Percentiles rank a stretch among this genome's conserved stretches.
Conservation (phyloP, 768 basidiomycete species). For the Podaxis carcinomalis region DNA sequence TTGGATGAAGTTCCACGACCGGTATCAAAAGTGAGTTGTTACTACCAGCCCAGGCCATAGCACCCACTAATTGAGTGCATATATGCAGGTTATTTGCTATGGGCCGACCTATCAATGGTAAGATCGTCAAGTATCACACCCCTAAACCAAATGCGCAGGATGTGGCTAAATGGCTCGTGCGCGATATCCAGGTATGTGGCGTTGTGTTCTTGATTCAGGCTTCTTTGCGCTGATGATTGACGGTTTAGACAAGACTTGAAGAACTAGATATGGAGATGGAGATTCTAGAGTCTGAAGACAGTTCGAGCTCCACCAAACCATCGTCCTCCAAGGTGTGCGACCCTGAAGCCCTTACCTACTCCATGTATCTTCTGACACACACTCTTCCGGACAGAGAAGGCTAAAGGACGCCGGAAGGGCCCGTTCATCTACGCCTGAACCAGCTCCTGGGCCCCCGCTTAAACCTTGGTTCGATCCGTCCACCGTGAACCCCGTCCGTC, state of each 20-base stretch:
- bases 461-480: conserved; percentile 3
- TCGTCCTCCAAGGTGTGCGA: background rate
- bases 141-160: conserved; percentile 5
- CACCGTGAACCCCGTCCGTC: conserved; percentile 2
- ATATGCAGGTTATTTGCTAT: conserved; percentile 4
- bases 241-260: background rate
- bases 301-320: background rate
- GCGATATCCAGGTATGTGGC: conserved; percentile 1
- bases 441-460: background rate
- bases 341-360: background rate
- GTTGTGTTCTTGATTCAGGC: background rate
- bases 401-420: background rate
- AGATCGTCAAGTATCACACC: conserved; percentile 4
- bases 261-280: conserved; percentile 4
- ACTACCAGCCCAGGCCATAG: background rate
- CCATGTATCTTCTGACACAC: background rate
- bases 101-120: conserved; percentile 3
- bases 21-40: background rate
- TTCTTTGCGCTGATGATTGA: background rate
- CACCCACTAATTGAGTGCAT: background rate
- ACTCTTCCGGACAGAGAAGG: background rate
- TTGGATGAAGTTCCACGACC: conserved; percentile 3
- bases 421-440: background rate
- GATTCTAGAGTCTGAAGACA: background rate
- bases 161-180: conserved; percentile 2